Base-by-base conservation (phyloP, 352 stramenopile genomes). In the Phytopythium delawarense region DNA sequence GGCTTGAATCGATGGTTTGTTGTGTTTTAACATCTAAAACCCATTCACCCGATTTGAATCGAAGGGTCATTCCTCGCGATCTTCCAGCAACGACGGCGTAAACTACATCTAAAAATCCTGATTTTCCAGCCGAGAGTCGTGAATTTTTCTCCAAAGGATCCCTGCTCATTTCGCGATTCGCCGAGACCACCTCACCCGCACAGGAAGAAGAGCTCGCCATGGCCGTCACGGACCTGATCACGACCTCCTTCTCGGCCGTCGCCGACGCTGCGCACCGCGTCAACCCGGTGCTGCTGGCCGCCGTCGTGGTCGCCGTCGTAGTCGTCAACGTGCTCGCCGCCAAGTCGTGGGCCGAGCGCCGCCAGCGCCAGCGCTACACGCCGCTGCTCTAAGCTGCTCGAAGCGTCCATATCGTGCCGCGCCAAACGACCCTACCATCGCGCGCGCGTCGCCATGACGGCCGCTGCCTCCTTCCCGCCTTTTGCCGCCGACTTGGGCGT, bases 331-430 rank as follows among this genome's bases (percentile, higher is more conserved):
- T 75, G 35, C 61, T 72, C 34, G 69, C 69, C 40, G 69, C 69
- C 52, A 75, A 75, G 69, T 75, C 69, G 58, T 75, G 69, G 69
- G 65, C 71, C 46, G 65, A 66, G 39, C 69, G 65, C 25, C 69
- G 69, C 69, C 67, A 57, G 45, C 69, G 65, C 46, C 65, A 72
- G 62, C 61, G 70, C 64, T 75, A 75, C 65, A 70, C 55, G 34
- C 65, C 65, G 35, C 56, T 75, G 62, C 58, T 75, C 65, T 75
- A 75, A 49, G 35, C 56, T 75, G 62, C 58, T 75, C 65, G 72
- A 75, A 49, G 28, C 28, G 28, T 32, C 28, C 28, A 3, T 32
- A 3, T 7, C 28, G 28, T 32, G 28, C 28, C 28, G 28, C 28
- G 28, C 28, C 28, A 3, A 32, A 1, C 28, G 28, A 32, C 28